Percentiles rank a stretch among this genome's conserved stretches.
These are phyloP conservation scores for Chlamydomonas sp. DNA, from an alignment of 139 green algal species.

Conservation along the genomic window DNA sequence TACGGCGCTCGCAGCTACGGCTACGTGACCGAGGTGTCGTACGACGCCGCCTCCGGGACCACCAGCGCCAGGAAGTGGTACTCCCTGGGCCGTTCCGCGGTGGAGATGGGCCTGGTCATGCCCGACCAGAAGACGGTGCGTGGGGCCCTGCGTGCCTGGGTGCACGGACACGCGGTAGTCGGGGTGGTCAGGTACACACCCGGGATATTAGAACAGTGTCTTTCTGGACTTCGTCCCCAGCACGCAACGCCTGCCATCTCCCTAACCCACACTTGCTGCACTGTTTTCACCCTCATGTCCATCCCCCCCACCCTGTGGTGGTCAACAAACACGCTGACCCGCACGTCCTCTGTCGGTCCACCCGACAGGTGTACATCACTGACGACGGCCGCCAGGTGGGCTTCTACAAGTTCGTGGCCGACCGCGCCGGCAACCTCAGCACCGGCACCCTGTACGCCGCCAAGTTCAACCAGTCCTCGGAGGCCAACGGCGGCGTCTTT, in stretches of 20 bases:
- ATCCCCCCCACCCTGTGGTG: not conserved
- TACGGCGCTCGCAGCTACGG: conserved; percentile 39
- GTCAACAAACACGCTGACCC: too few species aligned
- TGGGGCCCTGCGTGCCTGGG: not conserved
- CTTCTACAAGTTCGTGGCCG: conserved; percentile 52
- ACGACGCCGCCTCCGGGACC: not conserved
- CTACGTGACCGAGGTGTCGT: conserved; percentile 43
- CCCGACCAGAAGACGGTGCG: conserved; percentile 25
- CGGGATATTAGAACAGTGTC: too few species aligned
- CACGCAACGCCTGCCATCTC: not conserved
- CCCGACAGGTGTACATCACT: conserved; percentile 15
- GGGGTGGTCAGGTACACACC: too few species aligned
- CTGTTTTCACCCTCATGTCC: not conserved
- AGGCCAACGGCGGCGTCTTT: conserved; percentile 6
- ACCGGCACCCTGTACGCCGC: conserved; percentile 52
- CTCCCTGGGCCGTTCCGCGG: conserved; percentile 41
- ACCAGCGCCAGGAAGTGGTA: conserved; percentile 29
- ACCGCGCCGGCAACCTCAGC: conserved; percentile 35
- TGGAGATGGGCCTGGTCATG: conserved; percentile 45
- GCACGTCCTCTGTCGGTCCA: not conserved
- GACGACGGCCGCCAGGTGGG: conserved; percentile 25
- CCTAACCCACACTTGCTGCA: not conserved
- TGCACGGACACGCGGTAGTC: too few species aligned
- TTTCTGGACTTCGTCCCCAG: too few species aligned
- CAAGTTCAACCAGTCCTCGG: conserved; percentile 36